Evolutionary conservation across 768 basidiomycete species (phyloP).

Genomic region (Punctularia strigosozonata): DNA sequence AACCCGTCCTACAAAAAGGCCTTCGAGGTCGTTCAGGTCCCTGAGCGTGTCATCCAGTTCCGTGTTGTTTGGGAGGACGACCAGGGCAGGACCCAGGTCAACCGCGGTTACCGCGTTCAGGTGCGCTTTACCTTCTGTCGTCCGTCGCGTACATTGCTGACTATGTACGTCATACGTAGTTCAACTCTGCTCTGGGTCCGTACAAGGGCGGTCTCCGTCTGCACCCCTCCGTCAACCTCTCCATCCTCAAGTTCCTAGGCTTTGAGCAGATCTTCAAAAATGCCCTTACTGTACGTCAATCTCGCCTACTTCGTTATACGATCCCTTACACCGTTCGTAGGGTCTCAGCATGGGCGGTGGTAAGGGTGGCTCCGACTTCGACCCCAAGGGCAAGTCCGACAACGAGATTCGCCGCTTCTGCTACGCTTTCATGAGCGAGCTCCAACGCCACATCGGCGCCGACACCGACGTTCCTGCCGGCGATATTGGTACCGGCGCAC

Average conservation of each 20-base stretch:
- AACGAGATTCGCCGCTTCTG: slow-evolving; percentile 65
- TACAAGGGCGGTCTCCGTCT: slow-evolving; percentile 74
- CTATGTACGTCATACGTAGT: slow-evolving; percentile 22
- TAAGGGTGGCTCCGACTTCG: slow-evolving; percentile 73
- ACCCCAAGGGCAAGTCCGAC: slow-evolving; percentile 75
- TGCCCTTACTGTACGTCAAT: slow-evolving; percentile 64
- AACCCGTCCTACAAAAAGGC: slow-evolving; percentile 61
- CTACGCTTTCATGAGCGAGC: slow-evolving; percentile 61
- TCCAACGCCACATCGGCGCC: slow-evolving; percentile 58
- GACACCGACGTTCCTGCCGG: slow-evolving; percentile 71
- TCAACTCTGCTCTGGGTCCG: slow-evolving; percentile 68
- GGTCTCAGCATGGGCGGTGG: slow-evolving; percentile 70
- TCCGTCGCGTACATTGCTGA: neutral
- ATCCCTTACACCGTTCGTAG: no score
- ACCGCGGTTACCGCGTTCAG: slow-evolving; percentile 67
- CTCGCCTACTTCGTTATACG: no score
- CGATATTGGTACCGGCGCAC: slow-evolving; percentile 64
- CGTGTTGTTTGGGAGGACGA: slow-evolving; percentile 74
- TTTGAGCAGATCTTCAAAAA: slow-evolving; percentile 80
- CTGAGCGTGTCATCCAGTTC: slow-evolving; percentile 51
- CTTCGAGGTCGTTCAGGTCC: slow-evolving; percentile 48
- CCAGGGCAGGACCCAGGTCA: slow-evolving; percentile 49
- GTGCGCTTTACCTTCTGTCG: slow-evolving; percentile 19
- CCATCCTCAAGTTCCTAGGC: slow-evolving; percentile 76
- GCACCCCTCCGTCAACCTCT: slow-evolving; percentile 70